A percentile compares a stretch with the other conserved stretches of the same genome.
Evolutionary conservation across 331 rosid species (phyloP).

Genomic region (Prunus yedoensis): DNA sequence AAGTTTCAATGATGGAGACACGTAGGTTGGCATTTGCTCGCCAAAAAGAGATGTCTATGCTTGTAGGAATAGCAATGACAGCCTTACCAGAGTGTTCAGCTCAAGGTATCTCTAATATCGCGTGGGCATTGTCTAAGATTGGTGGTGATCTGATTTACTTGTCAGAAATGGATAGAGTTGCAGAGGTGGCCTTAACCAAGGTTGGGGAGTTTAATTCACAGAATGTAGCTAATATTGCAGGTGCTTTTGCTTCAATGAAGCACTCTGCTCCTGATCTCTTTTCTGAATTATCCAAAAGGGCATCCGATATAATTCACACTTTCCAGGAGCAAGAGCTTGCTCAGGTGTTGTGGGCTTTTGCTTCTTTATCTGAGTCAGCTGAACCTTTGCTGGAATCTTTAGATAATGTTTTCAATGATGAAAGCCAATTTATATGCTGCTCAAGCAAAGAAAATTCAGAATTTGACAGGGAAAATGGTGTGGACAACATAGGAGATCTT

Average conservation of each 20-base stretch:
- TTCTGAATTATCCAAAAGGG: constrained; percentile 56
- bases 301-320: constrained; percentile 61
- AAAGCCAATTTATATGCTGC: constrained; percentile 44
- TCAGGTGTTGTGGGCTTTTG: constrained; percentile 93
- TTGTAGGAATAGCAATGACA: constrained; percentile 80
- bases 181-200: constrained; percentile 76
- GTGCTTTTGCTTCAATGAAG: constrained; percentile 94
- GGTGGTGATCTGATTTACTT: constrained; percentile 83
- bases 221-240: constrained; percentile 82
- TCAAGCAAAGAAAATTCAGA: constrained; percentile 24
- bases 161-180: constrained; percentile 96
- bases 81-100: constrained; percentile 83
- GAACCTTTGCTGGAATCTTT: constrained; percentile 61
- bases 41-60: constrained; percentile 89
- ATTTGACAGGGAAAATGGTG: constrained; percentile 28
- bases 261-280: constrained; percentile 87
- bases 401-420: constrained; percentile 47
- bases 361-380: constrained; percentile 72
- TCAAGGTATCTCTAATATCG: constrained; percentile 81
- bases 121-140: constrained; percentile 92
- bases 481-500: constrained; percentile 21
- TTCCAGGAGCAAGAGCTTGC: constrained; percentile 91
- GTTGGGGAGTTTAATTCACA: constrained; percentile 79
- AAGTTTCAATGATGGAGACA: constrained; percentile 61
- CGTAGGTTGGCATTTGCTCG: constrained; percentile 82